These are phyloP conservation scores for Phytopythium mirpurense DNA, from an alignment of 352 stramenopile species.

Conservation along the genomic window DNA sequence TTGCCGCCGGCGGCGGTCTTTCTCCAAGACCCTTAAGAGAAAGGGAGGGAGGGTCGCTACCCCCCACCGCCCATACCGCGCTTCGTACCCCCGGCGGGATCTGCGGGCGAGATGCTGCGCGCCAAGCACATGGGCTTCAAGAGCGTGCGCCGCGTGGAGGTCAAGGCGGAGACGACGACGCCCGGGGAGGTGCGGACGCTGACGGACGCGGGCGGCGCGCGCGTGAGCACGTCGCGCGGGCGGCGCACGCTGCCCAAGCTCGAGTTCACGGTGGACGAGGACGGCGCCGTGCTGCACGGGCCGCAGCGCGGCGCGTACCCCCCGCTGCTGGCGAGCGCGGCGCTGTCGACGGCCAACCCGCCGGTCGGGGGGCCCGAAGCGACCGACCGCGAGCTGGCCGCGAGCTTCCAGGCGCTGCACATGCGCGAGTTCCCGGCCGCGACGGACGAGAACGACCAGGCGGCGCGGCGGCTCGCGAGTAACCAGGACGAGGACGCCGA, in stretches of 20 bases:
- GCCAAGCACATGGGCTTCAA: constrained; percentile 84
- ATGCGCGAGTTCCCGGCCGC: constrained; percentile 43
- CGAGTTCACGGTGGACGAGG: constrained; percentile 82
- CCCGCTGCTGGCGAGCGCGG: constrained; percentile 15
- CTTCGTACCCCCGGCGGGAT: background rate
- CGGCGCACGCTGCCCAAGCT: constrained; percentile 76
- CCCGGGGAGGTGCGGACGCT: constrained; percentile 67
- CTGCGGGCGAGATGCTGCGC: constrained; percentile 38
- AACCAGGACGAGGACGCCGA: constrained; percentile 1
- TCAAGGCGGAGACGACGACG: constrained; percentile 86
- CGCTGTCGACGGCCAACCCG: constrained; percentile 6
- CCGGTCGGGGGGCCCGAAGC: constrained; percentile 14
- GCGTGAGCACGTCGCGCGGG: constrained; percentile 51
- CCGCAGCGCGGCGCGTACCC: constrained; percentile 55
- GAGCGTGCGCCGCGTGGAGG: constrained; percentile 70
- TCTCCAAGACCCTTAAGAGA: background rate
- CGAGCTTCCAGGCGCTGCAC: constrained; percentile 49
- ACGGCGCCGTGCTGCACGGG: constrained; percentile 71
- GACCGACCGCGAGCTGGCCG: constrained; percentile 35
- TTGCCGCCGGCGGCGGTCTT: too few species aligned
- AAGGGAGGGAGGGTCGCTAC: background rate
- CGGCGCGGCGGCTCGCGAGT: background rate
- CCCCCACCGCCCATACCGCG: background rate
- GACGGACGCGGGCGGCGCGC: constrained; percentile 57
- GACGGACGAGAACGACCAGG: constrained; percentile 9